Conservation (phyloP, 2,329 filamentous ascomycete species). For the Didymella glomerata region DNA sequence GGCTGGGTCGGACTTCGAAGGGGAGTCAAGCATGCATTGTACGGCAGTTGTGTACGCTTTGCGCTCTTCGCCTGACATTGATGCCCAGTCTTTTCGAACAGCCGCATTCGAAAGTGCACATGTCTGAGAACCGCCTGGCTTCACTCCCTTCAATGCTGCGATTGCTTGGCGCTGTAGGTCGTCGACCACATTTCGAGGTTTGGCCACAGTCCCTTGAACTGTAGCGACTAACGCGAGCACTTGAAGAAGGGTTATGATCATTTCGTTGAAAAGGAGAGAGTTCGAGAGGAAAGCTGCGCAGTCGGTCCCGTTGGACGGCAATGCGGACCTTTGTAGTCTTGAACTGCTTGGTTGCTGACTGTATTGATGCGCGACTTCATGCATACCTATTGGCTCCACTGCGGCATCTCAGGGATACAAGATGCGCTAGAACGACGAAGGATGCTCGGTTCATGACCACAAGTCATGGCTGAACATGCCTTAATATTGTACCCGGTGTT, state of each 20-base stretch:
- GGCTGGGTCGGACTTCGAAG: conserved; percentile 23
- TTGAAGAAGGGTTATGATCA: conserved; percentile 4
- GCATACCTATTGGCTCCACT: not conserved
- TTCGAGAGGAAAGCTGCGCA: not conserved
- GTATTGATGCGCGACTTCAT: conserved; percentile 1
- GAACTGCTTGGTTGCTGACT: not conserved
- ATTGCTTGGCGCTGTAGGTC: conserved; percentile 28
- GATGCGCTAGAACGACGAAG: not conserved
- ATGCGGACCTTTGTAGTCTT: not conserved
- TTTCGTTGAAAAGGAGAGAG: not conserved
- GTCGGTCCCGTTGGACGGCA: not conserved
- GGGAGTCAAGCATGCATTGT: conserved; percentile 28
- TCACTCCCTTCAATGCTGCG: conserved; percentile 18
- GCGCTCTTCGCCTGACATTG: conserved; percentile 17
- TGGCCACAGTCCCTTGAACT: conserved; percentile 17
- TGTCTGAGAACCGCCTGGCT: conserved; percentile 13
- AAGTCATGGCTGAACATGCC: not conserved
- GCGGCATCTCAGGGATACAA: conserved; percentile 1
- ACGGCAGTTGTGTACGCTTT: conserved; percentile 34
- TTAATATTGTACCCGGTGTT: not conserved
- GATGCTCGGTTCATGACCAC: conserved; percentile 1
- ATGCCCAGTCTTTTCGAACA: conserved; percentile 25
- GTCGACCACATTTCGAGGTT: conserved; percentile 20
- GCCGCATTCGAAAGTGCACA: conserved; percentile 23
- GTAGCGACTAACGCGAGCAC: conserved; percentile 22